A percentile compares a stretch with the other conserved stretches of the same genome.
Conservation (phyloP, 1,284 basidiomycete species). For the Ceratobasidium sp. region DNA sequence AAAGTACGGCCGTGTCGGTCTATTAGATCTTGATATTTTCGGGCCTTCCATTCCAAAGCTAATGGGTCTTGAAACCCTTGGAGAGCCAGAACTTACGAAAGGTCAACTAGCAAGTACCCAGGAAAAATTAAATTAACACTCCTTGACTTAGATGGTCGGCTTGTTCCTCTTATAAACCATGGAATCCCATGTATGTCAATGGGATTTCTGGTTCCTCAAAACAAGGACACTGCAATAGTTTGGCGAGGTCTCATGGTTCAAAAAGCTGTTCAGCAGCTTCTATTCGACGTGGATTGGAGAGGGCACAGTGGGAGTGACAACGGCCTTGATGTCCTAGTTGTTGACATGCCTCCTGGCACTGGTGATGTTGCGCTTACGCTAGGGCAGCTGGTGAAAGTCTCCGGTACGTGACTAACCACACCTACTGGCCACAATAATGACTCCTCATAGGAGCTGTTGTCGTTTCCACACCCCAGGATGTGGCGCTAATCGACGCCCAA, state of each 20-base stretch:
- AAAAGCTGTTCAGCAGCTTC: slow-evolving; percentile 95
- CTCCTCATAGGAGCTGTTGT: slow-evolving; percentile 88
- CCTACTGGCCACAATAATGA: background rate
- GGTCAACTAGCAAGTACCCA: slow-evolving; percentile 54
- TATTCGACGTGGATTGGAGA: slow-evolving; percentile 96
- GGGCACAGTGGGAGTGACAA: slow-evolving; percentile 48
- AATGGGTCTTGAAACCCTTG: slow-evolving; percentile 84
- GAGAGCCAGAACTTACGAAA: slow-evolving; percentile 80
- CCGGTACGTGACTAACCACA: slow-evolving; percentile 64
- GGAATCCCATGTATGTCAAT: slow-evolving; percentile 96
- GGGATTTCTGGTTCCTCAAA: slow-evolving; percentile 74
- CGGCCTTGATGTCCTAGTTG: slow-evolving; percentile 82
- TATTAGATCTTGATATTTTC: slow-evolving; percentile 95
- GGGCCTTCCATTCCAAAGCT: slow-evolving; percentile 95
- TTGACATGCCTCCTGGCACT: slow-evolving; percentile 98
- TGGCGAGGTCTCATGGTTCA: slow-evolving; percentile 99
- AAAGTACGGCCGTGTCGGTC: slow-evolving; percentile 66
- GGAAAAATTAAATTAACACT: background rate
- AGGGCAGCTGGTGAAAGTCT: slow-evolving; percentile 86
- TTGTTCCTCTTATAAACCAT: slow-evolving; percentile 88
- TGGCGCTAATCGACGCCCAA: slow-evolving; percentile 89
- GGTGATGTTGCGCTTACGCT: slow-evolving; percentile 95
- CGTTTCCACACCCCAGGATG: slow-evolving; percentile 95
- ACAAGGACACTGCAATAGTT: slow-evolving; percentile 79
- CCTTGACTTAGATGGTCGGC: slow-evolving; percentile 65